Evolutionary conservation across 1,284 basidiomycete genomes (phyloP).

Genomic region (Salmacisia buchloeana): DNA sequence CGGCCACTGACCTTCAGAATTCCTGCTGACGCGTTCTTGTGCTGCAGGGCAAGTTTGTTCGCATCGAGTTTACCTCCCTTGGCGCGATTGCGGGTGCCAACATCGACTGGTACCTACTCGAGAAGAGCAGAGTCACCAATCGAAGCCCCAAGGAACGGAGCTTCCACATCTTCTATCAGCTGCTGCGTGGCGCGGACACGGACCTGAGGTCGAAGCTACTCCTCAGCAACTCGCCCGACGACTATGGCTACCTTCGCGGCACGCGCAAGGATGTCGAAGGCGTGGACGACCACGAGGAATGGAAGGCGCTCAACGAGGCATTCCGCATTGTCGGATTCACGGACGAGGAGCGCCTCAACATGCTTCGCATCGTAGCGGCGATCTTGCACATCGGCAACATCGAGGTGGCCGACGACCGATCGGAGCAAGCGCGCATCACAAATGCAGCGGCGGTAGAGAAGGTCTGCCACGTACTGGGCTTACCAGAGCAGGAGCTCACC

Average conservation of each 20-base stretch:
- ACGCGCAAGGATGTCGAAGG: constrained; percentile 87
- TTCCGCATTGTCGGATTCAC: constrained; percentile 83
- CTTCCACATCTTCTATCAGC: constrained; percentile 97
- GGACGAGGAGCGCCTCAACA: constrained; percentile 74
- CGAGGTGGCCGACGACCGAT: constrained; percentile 69
- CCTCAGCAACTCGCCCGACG: constrained; percentile 63
- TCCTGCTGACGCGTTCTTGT: no score
- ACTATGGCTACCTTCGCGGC: constrained; percentile 87
- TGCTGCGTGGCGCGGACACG: constrained; percentile 51
- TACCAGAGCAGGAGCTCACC: constrained; percentile 82
- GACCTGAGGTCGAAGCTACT: constrained; percentile 61
- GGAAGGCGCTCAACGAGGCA: constrained; percentile 72
- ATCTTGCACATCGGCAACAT: constrained; percentile 96
- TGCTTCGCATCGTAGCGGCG: constrained; percentile 89
- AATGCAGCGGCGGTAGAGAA: constrained; percentile 60
- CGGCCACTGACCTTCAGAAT: background rate
- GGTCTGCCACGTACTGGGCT: constrained; percentile 84
- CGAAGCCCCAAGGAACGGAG: constrained; percentile 63
- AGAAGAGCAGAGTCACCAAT: constrained; percentile 79
- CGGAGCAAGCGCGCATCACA: constrained; percentile 77
- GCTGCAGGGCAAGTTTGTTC: constrained; percentile 73
- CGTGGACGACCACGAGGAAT: constrained; percentile 85
- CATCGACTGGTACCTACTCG: constrained; percentile 97
- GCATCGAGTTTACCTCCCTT: constrained; percentile 87
- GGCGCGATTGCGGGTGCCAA: constrained; percentile 96